phyloP scores from a whole-genome alignment of 2,329 filamentous ascomycete species.

The Corynespora cassiicola region DNA sequence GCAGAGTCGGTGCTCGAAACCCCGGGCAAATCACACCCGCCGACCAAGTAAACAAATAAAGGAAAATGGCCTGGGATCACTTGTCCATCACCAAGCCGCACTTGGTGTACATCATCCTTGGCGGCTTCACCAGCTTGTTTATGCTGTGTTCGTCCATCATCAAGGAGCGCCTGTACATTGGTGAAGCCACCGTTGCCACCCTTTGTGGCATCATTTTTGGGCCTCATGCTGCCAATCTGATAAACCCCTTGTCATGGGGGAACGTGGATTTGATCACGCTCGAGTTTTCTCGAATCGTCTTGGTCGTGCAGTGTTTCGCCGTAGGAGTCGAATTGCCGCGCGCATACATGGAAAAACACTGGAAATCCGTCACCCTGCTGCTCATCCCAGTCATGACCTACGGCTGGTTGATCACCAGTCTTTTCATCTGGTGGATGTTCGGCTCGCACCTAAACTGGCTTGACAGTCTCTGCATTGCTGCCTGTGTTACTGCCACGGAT shows the following conservation, averaged over 20 bases:
- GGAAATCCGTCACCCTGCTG: constrained; percentile 87
- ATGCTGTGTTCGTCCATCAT: constrained; percentile 98
- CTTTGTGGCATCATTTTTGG: constrained; percentile 89
- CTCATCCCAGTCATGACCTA: constrained; percentile 97
- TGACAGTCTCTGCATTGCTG: constrained; percentile 83
- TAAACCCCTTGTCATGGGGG: constrained; percentile 78
- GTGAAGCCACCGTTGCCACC: constrained; percentile 94
- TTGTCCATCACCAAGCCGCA: constrained; percentile 91
- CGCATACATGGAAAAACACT: constrained; percentile 97
- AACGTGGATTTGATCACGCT: constrained; percentile 86
- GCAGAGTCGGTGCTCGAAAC: no score
- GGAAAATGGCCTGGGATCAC: constrained; percentile 77
- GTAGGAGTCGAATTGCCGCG: constrained; percentile 89
- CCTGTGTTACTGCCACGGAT: constrained; percentile 96
- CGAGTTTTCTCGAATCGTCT: constrained; percentile 86
- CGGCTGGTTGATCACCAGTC: constrained; percentile 89
- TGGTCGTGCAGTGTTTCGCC: constrained; percentile 92
- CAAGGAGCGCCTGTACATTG: constrained; percentile 98
- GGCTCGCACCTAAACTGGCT: constrained; percentile 81
- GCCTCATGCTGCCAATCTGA: constrained; percentile 81
- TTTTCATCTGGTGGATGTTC: constrained; percentile 92
- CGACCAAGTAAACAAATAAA: constrained; percentile 10
- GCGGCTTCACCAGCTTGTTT: constrained; percentile 96
- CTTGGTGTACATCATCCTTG: constrained; percentile 97
- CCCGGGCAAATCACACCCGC: no score